phyloP scores from a whole-genome alignment of 805 yeast genomes.

The Kregervanrija fluxuum region DNA sequence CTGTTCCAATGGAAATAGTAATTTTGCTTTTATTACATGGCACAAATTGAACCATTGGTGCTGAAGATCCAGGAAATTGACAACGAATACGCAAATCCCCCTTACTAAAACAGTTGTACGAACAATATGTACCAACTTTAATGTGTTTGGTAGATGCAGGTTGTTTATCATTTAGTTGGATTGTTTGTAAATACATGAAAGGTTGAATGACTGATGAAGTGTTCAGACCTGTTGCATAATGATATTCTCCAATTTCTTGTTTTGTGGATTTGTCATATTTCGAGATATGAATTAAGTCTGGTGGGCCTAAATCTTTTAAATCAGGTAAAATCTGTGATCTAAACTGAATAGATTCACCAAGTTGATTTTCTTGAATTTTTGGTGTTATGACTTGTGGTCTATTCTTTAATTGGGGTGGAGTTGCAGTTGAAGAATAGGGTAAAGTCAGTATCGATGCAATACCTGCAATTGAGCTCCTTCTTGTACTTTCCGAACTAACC shows the following conservation, averaged over 20 bases:
- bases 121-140: slow-evolving; percentile 47
- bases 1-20: slow-evolving; percentile 17
- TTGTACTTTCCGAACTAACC: slow-evolving; percentile 3
- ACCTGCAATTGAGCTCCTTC: slow-evolving; percentile 5
- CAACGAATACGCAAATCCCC: slow-evolving; percentile 68
- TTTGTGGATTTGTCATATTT: slow-evolving; percentile 34
- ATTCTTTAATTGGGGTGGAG: slow-evolving; percentile 6
- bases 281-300: slow-evolving; percentile 60
- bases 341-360: slow-evolving; percentile 46
- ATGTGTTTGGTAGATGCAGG: slow-evolving; percentile 24
- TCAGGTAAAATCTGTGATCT: slow-evolving; percentile 37
- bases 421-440: not conserved
- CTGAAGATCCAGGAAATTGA: slow-evolving; percentile 42
- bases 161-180: slow-evolving; percentile 29
- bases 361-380: slow-evolving; percentile 38
- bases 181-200: slow-evolving; percentile 48
- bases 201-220: slow-evolving; percentile 45
- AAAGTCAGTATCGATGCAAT: slow-evolving; percentile 1
- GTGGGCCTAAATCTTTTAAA: slow-evolving; percentile 60
- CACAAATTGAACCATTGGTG: slow-evolving; percentile 37
- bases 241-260: slow-evolving; percentile 48
- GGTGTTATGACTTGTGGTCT: slow-evolving; percentile 19
- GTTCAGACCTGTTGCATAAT: slow-evolving; percentile 47
- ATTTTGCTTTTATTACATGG: slow-evolving; percentile 34
- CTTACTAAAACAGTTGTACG: slow-evolving; percentile 66